Evolutionary conservation across 1,284 basidiomycete species (phyloP).

Genomic region (Cystobasidium sp.): DNA sequence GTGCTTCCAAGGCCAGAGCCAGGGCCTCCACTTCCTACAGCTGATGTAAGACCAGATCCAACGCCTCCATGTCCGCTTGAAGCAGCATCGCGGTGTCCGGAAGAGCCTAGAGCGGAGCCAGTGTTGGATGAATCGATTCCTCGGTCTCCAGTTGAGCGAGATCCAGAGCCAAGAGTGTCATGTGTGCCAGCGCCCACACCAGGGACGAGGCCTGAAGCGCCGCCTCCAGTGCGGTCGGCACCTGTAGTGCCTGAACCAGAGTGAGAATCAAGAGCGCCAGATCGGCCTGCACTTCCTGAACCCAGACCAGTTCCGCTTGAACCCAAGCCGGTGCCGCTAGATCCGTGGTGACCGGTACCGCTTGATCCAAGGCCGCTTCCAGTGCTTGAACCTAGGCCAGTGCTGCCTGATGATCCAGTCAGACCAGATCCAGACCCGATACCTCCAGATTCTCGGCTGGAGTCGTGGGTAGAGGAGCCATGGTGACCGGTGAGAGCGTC

Average conservation of each 20-base stretch:
- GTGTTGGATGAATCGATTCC: not conserved
- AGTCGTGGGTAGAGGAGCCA: conserved; percentile 9
- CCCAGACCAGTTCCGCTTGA: not conserved
- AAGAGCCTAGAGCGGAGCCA: not conserved
- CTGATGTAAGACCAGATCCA: conserved; percentile 10
- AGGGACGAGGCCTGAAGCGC: too few species aligned
- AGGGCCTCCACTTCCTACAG: not conserved
- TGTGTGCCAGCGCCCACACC: not conserved
- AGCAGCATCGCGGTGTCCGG: not conserved
- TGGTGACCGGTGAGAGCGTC: conserved; percentile 21
- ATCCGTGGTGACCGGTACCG: not conserved
- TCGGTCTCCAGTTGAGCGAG: not conserved
- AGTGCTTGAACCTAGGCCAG: conserved; percentile 9
- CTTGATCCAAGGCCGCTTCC: not conserved
- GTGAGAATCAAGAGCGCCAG: too few species aligned
- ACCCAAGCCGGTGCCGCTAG: not conserved
- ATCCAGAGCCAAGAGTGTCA: not conserved
- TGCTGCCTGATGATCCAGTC: conserved; percentile 4
- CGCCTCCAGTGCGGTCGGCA: too few species aligned
- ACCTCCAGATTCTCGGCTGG: conserved; percentile 13
- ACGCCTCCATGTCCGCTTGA: conserved; percentile 11
- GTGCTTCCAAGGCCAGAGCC: not conserved
- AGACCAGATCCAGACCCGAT: conserved; percentile 20
- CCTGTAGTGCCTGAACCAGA: too few species aligned
- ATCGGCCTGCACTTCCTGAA: too few species aligned